Conservation (phyloP, 306 rosid species). For the Citrullus colocynthis region DNA sequence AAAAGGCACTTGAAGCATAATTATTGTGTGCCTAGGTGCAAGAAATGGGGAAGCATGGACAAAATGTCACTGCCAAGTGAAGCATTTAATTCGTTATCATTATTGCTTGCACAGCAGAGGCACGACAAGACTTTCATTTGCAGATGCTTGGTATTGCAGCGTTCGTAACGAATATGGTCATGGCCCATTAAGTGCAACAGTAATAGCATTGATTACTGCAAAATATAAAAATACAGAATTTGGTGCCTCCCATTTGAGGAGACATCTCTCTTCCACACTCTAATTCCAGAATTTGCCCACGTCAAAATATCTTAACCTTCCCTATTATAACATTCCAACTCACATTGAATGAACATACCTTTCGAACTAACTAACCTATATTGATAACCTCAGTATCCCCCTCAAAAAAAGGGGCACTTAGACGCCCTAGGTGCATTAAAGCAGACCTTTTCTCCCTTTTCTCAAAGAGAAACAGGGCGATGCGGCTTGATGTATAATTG, state of each 20-base stretch:
- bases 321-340: background rate
- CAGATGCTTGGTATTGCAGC: background rate
- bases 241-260: background rate
- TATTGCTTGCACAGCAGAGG: background rate
- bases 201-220: background rate
- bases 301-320: background rate
- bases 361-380: background rate
- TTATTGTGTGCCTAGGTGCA: background rate
- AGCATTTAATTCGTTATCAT: background rate
- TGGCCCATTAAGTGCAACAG: background rate
- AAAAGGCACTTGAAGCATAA: background rate
- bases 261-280: background rate
- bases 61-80: background rate
- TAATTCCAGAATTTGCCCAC: background rate
- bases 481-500: background rate
- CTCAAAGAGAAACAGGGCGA: no score
- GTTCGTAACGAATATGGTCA: background rate
- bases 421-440: no score
- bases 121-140: background rate
- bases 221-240: background rate
- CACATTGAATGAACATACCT: background rate
- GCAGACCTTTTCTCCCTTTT: no score
- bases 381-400: background rate
- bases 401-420: no score
- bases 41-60: background rate